Conservation (phyloP, 2,329 filamentous ascomycete genomes). For the Boeremia lycopersici region DNA sequence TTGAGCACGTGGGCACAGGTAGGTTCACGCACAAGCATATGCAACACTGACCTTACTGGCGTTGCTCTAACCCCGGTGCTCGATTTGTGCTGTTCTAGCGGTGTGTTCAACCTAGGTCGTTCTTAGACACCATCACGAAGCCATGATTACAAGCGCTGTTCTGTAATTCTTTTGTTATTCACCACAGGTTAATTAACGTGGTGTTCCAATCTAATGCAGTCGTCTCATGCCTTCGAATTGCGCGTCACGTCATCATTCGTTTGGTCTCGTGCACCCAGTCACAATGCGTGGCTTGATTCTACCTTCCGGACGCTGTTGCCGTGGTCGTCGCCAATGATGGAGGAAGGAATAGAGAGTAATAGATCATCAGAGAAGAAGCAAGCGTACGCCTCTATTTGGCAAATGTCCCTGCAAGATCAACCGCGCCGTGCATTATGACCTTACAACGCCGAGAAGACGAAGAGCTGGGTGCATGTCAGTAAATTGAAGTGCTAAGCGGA, state of each 20-base stretch:
- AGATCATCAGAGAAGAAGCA: slow-evolving; percentile 37
- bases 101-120: neutral
- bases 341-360: slow-evolving; percentile 37
- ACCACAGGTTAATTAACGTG: slow-evolving; percentile 41
- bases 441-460: slow-evolving; percentile 62
- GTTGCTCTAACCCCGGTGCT: neutral
- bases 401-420: slow-evolving; percentile 32
- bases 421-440: slow-evolving; percentile 25
- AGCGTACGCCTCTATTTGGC: slow-evolving; percentile 36
- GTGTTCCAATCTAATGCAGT: slow-evolving; percentile 40
- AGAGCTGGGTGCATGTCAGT: slow-evolving; percentile 52
- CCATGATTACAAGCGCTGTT: neutral
- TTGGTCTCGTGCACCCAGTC: slow-evolving; percentile 29
- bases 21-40: neutral
- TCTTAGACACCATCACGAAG: neutral
- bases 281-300: slow-evolving; percentile 35
- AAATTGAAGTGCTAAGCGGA: neutral
- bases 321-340: slow-evolving; percentile 33
- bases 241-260: slow-evolving; percentile 36
- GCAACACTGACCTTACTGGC: neutral
- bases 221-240: slow-evolving; percentile 30
- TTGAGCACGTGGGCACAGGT: slow-evolving; percentile 7
- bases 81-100: neutral
- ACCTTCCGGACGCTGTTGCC: slow-evolving; percentile 39
- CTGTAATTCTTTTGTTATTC: slow-evolving; percentile 36